Evolutionary conservation across 2,329 filamentous ascomycete genomes (phyloP), one percentile per base, ranked within the genome.

Genomic region (Leptographium flavum): DNA sequence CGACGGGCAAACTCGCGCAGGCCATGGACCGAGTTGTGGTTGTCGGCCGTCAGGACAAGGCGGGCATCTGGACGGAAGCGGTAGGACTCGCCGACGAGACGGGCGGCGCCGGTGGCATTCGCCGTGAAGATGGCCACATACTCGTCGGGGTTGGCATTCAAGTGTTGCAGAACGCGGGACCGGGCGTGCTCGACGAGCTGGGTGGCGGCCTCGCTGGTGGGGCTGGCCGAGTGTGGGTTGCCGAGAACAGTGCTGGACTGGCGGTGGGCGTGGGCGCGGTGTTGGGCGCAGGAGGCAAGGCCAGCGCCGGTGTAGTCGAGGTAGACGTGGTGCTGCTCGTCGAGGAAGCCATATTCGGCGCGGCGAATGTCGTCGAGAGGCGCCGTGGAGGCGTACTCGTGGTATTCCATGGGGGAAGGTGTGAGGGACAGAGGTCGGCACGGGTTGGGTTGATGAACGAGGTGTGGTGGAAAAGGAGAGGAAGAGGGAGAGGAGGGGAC

Each of bases 11-110:
- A 65, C 46, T 63, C 57, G 2, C 64, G 56, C 21, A 67, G 45
- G 1, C 64, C 64, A 42, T 65, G 60, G 47, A 66, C 44, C 1
- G 63, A 65, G 55, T 67, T 67, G 49, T 67, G 64, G 52, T 67
- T 66, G 48, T 67, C 64, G 5, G 56, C 53, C 1, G 63, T 64
- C 23, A 66, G 48, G 7, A 67, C 57, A 0, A 64, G 53, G 2
- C 53, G 52, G 0, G 47, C 45, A 1, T 51, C 37, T 1, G 50
- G 47, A 4, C 42, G 21, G 45, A 63, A 67, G 6, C 54, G 57
- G 47, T 66, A 67, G 5, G 62, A 53, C 47, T 67, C 64, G 25
- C 59, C 64, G 0, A 66, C 57, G 2, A 67, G 56, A 5, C 59
- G 54, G 0, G 63, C 62, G 0, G 63, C 64, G 0, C 57, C 63